phyloP scores from a whole-genome alignment of 768 basidiomycete species.

The Leccinum longicurvipes region DNA sequence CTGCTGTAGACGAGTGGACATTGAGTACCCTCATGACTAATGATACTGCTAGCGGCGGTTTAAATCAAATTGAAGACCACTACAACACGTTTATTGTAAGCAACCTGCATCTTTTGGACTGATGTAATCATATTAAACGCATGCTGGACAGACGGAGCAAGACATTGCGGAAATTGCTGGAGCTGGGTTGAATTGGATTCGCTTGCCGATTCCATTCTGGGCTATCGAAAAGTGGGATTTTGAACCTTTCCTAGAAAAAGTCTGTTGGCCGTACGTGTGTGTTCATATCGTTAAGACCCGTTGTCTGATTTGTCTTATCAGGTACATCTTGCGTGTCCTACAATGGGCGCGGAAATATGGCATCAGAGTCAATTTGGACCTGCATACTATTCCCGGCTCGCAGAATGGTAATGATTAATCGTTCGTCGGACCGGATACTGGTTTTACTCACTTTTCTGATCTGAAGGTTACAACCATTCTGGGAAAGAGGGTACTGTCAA shows the following conservation, averaged over 20 bases:
- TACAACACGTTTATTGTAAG: slow-evolving; percentile 81
- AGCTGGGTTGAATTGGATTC: slow-evolving; percentile 82
- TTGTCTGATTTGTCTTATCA: slow-evolving; percentile 20
- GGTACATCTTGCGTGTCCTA: slow-evolving; percentile 72
- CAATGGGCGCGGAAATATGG: slow-evolving; percentile 90
- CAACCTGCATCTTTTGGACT: slow-evolving; percentile 8
- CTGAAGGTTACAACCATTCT: slow-evolving; percentile 53
- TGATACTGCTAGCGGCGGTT: slow-evolving; percentile 59
- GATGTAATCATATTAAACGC: background rate
- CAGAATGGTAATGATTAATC: slow-evolving; percentile 54
- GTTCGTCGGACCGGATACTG: background rate
- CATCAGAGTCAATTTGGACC: slow-evolving; percentile 75
- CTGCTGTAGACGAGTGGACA: slow-evolving; percentile 63
- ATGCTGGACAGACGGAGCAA: slow-evolving; percentile 64
- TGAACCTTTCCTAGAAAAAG: slow-evolving; percentile 74
- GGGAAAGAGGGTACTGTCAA: slow-evolving; percentile 63
- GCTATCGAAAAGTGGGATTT: slow-evolving; percentile 71
- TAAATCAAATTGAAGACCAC: slow-evolving; percentile 69
- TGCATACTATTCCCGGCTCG: slow-evolving; percentile 76
- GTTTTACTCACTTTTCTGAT: background rate
- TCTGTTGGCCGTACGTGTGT: slow-evolving; percentile 64
- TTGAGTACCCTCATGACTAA: slow-evolving; percentile 63
- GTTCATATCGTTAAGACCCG: background rate
- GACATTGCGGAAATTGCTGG: slow-evolving; percentile 88
- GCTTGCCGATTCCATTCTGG: slow-evolving; percentile 84